Evolutionary conservation across 306 rosid genomes (phyloP).

Genomic region (Prunus salicina): DNA sequence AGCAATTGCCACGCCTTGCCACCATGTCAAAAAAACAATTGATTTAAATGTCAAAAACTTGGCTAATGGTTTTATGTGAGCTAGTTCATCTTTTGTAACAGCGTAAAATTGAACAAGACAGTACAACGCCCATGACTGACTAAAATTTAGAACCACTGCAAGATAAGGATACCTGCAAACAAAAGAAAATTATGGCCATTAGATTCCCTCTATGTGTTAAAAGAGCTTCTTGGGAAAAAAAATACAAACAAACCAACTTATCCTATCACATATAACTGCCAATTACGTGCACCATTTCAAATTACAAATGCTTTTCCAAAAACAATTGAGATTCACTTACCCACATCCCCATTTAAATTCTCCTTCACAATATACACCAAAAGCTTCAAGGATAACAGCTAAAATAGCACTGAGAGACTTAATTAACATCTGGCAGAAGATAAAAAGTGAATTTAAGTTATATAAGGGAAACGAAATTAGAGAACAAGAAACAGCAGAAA

Average conservation of each 20-base stretch:
- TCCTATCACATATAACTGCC: neutral
- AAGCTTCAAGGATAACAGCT: constrained; percentile 92
- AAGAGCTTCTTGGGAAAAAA: neutral
- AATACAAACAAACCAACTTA: neutral
- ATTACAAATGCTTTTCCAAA: constrained; percentile 5
- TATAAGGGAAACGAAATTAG: constrained; percentile 11
- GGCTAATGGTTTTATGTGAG: constrained; percentile 90
- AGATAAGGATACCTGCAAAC: constrained; percentile 84
- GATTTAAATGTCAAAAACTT: constrained; percentile 95
- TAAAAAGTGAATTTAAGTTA: constrained; percentile 22
- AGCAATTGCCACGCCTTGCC: constrained; percentile 99
- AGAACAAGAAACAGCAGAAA: constrained; percentile 4
- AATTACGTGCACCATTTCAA: neutral
- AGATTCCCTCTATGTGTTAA: constrained; percentile 18
- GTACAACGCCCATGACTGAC: constrained; percentile 98
- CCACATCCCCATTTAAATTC: constrained; percentile 90
- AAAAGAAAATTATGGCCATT: constrained; percentile 20
- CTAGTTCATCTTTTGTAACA: constrained; percentile 82
- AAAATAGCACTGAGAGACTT: constrained; percentile 74
- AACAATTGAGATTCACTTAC: constrained; percentile 46
- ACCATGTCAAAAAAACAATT: constrained; percentile 97
- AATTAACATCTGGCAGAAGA: constrained; percentile 76
- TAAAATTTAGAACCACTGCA: constrained; percentile 94
- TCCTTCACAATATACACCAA: constrained; percentile 89
- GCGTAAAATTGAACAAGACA: constrained; percentile 95